Base-by-base conservation (phyloP, 371 early-diverging fungal species). In the Basidiobolus heterosporus region DNA sequence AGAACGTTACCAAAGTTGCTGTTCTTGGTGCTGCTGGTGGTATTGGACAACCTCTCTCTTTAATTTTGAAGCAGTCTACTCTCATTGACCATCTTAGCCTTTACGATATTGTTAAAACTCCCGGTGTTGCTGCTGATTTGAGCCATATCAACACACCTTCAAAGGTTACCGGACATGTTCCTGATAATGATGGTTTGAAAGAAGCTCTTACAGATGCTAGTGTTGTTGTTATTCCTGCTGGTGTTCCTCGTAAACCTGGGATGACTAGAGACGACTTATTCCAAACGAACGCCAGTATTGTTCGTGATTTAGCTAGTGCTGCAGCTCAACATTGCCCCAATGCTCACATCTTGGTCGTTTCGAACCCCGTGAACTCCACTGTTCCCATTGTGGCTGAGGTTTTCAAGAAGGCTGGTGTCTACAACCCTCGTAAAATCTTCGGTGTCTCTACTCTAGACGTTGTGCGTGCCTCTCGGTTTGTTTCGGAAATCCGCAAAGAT, bases 291-390 rank as follows among this genome's bases (percentile, higher is more conserved):
- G 91, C 91, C 36, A 81, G 83, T 38, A 90, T 90, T 55, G 75
- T 90, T 30, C 65, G 78, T 50, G 80, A 69, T 54, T 68, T 91
- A 44, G 87, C 83, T n/a, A 68, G 69, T 20, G 84, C 70, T 24
- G 69, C 72, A 53, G 88, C 88, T 44, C 69, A 82, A 75, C 61
- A 67, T 70, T 58, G 62, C 44, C 88, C 91, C 53, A 78, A 76
- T 57, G 91, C 91, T 13, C 73, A 77, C 59, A 65, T 87, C 50
- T 67, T 73, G 46, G 68, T 91, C 55, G 87, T 91, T 56, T 80
- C 88, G 46, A 91, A 91, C 70, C 91, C 91, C 44, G 91, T 91
- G 55, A 91, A 91, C 67, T 87, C 88, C 13, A 91, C 88, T 21
- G 88, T 87, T 23, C 87, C 88, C 17, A 85, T 91, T 54, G 82